phyloP scores from a whole-genome alignment of 2,329 filamentous ascomycete genomes.

The Exophiala sp. region DNA sequence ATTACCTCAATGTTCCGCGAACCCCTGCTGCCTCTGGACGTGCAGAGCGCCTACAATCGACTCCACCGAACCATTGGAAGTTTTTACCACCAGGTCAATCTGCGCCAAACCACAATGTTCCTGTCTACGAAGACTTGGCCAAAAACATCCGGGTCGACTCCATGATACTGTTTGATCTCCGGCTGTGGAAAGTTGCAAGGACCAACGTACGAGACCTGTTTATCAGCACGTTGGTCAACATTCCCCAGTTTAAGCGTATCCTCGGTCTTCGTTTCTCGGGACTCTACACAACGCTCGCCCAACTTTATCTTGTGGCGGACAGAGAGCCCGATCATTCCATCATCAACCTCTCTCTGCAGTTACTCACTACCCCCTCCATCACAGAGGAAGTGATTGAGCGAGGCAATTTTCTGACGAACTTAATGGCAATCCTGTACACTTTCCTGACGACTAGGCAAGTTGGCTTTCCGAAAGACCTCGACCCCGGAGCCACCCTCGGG shows the following conservation, averaged over 20 bases:
- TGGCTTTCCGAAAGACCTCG: slow-evolving; percentile 83
- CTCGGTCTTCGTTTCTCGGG: slow-evolving; percentile 90
- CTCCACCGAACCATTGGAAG: slow-evolving; percentile 27
- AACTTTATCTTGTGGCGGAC: slow-evolving; percentile 92
- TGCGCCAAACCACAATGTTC: slow-evolving; percentile 62
- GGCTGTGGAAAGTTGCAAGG: slow-evolving; percentile 93
- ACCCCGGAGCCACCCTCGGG: slow-evolving; percentile 75
- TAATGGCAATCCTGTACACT: slow-evolving; percentile 95
- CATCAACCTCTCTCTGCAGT: slow-evolving; percentile 93
- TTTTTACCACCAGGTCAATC: slow-evolving; percentile 30
- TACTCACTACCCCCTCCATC: slow-evolving; percentile 93
- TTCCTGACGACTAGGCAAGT: slow-evolving; percentile 95
- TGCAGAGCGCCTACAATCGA: slow-evolving; percentile 35
- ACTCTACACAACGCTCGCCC: slow-evolving; percentile 85
- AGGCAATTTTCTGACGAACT: slow-evolving; percentile 89
- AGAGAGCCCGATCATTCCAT: slow-evolving; percentile 97
- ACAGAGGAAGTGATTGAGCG: slow-evolving; percentile 91
- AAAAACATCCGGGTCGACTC: slow-evolving; percentile 86
- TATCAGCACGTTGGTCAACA: slow-evolving; percentile 90
- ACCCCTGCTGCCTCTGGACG: slow-evolving; percentile 58
- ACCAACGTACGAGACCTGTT: slow-evolving; percentile 88
- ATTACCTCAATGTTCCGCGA: slow-evolving; percentile 67
- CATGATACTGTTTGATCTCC: slow-evolving; percentile 86
- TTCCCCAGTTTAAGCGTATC: slow-evolving; percentile 92
- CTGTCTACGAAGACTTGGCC: slow-evolving; percentile 78